phyloP scores from a whole-genome alignment of 2,329 filamentous ascomycete species.

The Aspergillus udagawae region DNA sequence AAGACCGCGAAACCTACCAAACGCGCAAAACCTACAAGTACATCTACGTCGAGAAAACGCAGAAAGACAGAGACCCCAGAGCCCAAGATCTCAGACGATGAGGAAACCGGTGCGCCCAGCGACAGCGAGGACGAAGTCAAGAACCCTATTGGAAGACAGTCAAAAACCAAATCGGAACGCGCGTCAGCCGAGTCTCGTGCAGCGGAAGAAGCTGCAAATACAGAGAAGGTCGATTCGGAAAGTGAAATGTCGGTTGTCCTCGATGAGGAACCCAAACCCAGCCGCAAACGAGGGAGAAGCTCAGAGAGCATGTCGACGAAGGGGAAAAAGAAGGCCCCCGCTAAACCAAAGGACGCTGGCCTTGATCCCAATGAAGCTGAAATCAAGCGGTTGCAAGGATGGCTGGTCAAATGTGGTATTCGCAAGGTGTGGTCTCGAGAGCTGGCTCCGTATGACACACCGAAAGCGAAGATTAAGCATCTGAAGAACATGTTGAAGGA shows the following conservation, averaged over 20 bases:
- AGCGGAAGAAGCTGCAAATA: slow-evolving; percentile 20
- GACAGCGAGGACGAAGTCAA: slow-evolving; percentile 20
- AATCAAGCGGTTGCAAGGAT: slow-evolving; percentile 82
- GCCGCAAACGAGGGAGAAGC: slow-evolving; percentile 47
- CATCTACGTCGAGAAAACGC: slow-evolving; percentile 29
- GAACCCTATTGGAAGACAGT: slow-evolving; percentile 8
- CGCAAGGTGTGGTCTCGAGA: slow-evolving; percentile 89
- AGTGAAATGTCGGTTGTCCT: slow-evolving; percentile 71
- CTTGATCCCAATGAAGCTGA: slow-evolving; percentile 66
- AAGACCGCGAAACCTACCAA: slow-evolving; percentile 24
- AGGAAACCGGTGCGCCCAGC: slow-evolving; percentile 5
- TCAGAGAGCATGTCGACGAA: slow-evolving; percentile 23
- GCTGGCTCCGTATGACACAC: slow-evolving; percentile 69
- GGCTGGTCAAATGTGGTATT: slow-evolving; percentile 84
- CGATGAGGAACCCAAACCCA: slow-evolving; percentile 64
- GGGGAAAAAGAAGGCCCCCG: slow-evolving; percentile 27
- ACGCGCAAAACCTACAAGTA: slow-evolving; percentile 19
- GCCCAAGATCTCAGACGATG: slow-evolving; percentile 18
- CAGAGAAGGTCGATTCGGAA: slow-evolving; percentile 51
- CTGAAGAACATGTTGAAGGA: slow-evolving; percentile 75
- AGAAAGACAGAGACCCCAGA: slow-evolving; percentile 30
- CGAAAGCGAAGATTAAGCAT: slow-evolving; percentile 76
- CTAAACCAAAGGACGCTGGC: slow-evolving; percentile 45
- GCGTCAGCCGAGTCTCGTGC: neutral
- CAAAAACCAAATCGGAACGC: slow-evolving; percentile 8